Conservation (phyloP, 2,329 filamentous ascomycete species). For the Hypomyces rosellus region DNA sequence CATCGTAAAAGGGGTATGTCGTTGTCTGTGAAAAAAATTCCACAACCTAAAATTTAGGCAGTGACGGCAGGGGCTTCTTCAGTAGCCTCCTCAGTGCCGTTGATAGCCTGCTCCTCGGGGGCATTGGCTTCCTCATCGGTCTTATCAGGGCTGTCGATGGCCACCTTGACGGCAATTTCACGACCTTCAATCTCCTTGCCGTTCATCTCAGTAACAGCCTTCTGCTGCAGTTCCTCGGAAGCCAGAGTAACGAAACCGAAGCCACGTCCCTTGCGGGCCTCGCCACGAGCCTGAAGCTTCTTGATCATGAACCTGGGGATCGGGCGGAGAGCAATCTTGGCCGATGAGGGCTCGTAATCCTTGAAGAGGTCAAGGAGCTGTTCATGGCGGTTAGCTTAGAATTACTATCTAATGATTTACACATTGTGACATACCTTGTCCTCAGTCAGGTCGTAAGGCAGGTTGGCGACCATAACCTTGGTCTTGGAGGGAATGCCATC, state of each 20-base stretch:
- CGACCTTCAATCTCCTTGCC: conserved; percentile 98
- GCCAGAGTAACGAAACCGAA: conserved; percentile 97
- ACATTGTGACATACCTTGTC: conserved; percentile 64
- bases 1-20: conserved; percentile 19
- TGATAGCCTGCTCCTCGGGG: conserved; percentile 38
- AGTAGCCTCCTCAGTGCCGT: conserved; percentile 34
- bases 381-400: conserved; percentile 9
- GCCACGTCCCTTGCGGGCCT: conserved; percentile 97
- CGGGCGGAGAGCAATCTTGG: conserved; percentile 97
- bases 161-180: conserved; percentile 99
- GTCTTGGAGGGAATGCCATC: conserved; percentile 98
- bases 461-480: conserved; percentile 99
- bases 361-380: conserved; percentile 97
- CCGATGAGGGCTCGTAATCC: conserved; percentile 84
- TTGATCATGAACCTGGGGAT: conserved; percentile 99
- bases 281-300: conserved; percentile 97
- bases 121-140: conserved; percentile 73
- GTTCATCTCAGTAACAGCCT: conserved; percentile 98
- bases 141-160: conserved; percentile 99
- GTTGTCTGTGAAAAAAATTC: conserved; percentile 20
- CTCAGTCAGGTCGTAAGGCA: conserved; percentile 96
- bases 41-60: conserved; percentile 24
- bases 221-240: conserved; percentile 93
- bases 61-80: conserved; percentile 21
- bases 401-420: neutral